Evolutionary conservation across 2,329 filamentous ascomycete genomes (phyloP), one percentile per base, ranked within the genome.

Genomic region (Monosporascus sp.): DNA sequence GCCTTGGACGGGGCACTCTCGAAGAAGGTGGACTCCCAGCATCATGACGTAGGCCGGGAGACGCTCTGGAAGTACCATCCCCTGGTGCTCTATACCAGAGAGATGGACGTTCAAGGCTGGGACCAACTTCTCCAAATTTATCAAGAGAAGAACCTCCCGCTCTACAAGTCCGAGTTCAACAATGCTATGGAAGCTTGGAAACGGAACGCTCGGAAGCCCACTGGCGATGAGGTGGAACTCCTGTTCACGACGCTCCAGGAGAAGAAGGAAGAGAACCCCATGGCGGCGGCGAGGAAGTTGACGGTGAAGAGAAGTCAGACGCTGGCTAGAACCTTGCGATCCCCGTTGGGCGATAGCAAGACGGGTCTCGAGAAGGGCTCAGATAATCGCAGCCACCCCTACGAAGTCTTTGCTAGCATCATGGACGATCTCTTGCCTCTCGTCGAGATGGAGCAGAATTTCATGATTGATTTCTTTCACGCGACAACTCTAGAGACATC

Each of bases 401-500:
- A 85, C 61, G 91, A 96, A 69, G 84, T 90, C 3, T 96, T 97
- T 69, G 79, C 83, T 0, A 85, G 85, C 38, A 84, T 90, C 14
- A 73, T 97, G 56, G 88, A 94, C 53, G 90, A 97, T 63, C 82
- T 94, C 58, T 74, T 92, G 45, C 89, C 88, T 6, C 79, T 96
- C 52, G 85, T 97, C 54, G 86, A 90, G 61, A 92, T 93, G 68
- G 94, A 99, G 71, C 93, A 99, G 68, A 97, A 97, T 67, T 99
- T 97, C 66, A 78, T 97, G 48, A 85, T 96, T n/a, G 90, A 96
- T 61, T 94, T 97, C 69, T 97, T 97, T 79, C 93, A 97, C 62
- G 84, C 94, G 25, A 89, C 88, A n/a, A 95, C 90, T 2, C 77
- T 93, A 27, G 86, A 91, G 62, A 86, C 84, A 37, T 72, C 82